These are phyloP conservation scores for Nakaseomyces kungkrabaensis DNA, from an alignment of 1,139 yeast genomes.

Conservation along the genomic window DNA sequence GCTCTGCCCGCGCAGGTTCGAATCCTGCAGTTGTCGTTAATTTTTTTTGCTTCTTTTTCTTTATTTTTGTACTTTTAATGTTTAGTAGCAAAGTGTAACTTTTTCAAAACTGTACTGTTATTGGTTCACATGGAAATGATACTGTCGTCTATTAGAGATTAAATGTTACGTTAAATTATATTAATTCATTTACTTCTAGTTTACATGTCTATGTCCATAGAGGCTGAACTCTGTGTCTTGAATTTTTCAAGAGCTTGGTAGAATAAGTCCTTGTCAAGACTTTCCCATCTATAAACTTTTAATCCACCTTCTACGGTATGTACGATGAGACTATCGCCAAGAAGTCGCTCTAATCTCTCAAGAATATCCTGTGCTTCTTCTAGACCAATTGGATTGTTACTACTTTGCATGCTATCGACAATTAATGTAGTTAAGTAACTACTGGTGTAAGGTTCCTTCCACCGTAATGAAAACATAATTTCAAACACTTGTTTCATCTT, in stretches of 20 bases:
- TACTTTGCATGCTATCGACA: conserved; percentile 28
- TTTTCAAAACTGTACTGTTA: not conserved
- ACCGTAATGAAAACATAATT: conserved; percentile 22
- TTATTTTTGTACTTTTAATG: conserved; percentile 1
- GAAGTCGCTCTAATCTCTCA: conserved; percentile 13
- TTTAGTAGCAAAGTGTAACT: not conserved
- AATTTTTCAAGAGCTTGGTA: not conserved
- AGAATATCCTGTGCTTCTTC: conserved; percentile 29
- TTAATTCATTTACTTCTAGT: not conserved
- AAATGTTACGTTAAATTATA: not conserved
- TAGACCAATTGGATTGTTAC: conserved; percentile 28
- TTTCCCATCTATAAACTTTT: conserved; percentile 23
- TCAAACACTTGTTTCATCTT: conserved; percentile 34
- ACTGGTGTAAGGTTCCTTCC: conserved; percentile 28
- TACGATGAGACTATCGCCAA: conserved; percentile 14
- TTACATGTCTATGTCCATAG: not conserved
- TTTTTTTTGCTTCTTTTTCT: conserved; percentile 8
- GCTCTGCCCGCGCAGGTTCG: conserved; percentile 36
- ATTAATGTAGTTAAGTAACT: conserved; percentile 25
- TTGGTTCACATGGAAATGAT: no score
- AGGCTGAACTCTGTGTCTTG: not conserved
- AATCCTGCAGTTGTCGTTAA: conserved; percentile 32
- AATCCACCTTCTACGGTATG: conserved; percentile 21
- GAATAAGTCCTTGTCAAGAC: conserved; percentile 11
- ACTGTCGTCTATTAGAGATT: no score